Base-by-base conservation (phyloP, 2,329 filamentous ascomycete genomes). In the Aspergillus ustus region DNA sequence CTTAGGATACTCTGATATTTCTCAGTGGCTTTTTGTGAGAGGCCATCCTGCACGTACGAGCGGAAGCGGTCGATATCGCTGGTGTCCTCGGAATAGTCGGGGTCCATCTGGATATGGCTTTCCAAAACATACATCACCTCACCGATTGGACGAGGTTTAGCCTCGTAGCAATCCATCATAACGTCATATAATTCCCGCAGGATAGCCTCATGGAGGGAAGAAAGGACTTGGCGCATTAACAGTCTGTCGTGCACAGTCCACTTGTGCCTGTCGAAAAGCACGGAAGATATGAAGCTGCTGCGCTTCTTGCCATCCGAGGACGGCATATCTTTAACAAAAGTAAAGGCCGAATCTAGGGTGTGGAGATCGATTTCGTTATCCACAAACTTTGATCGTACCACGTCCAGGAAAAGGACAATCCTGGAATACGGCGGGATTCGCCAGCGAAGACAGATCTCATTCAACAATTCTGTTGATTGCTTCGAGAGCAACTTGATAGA, bases 371-470 rank as follows among this genome's bases (percentile, higher is more conserved):
- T 87, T 70, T 96, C 91, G 66, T 91, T 88, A 67, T 96, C 90
- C 50, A 92, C 81, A 72, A 93, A 98, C 75, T 95, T 95, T 70
- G 93, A 90, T 22, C 89, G 85, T 7, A 92, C 85, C 59, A 96
- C 91, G 78, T 98, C 95, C 40, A 98, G 80, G 69, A 97, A 89
- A 6, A 94, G 79, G 6, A 96, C 87, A 55, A 92, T 83, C 49
- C 93, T 87, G 3, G 92, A 92, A 71, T 89, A 92, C 66, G 90
- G 88, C 2, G 94, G 93, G 64, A 99, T 85, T 53, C 95, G 89
- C 95, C 95, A 99, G 70, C 93, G 88, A 64, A 92, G 81, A 62
- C 90, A 91, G 60, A 97, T 84, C 75, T 98, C 94, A 63, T 90
- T 91, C 64, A 99, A 78, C 50, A 99, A 81, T 59, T 97, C 93